These are phyloP conservation scores for Aspergillus puulaauensis DNA, from an alignment of 2,329 filamentous ascomycete genomes.

Conservation along the genomic window DNA sequence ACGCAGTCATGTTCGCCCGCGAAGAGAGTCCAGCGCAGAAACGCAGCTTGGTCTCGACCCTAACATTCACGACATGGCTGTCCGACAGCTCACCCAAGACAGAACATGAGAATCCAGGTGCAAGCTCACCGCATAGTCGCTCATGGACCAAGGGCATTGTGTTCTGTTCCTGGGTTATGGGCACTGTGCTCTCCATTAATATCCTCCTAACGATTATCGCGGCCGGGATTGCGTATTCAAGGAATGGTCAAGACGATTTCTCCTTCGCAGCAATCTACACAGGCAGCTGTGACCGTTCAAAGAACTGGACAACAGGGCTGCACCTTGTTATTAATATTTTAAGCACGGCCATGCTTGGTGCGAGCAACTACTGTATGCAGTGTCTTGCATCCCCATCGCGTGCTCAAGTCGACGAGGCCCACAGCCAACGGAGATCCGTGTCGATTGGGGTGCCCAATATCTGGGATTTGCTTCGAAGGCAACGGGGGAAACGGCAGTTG, in stretches of 20 bases:
- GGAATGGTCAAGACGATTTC: neutral
- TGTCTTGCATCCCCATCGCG: slow-evolving; percentile 52
- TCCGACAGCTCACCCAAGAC: neutral
- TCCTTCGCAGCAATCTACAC: slow-evolving; percentile 9
- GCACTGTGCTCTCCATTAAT: slow-evolving; percentile 9
- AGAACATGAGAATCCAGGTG: neutral
- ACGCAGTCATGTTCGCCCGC: too few species aligned
- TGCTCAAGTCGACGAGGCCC: slow-evolving; percentile 50
- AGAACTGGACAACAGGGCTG: slow-evolving; percentile 22
- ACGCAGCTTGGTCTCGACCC: too few species aligned
- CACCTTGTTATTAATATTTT: slow-evolving; percentile 52
- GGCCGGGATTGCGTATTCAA: slow-evolving; percentile 2
- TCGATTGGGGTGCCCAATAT: slow-evolving; percentile 39
- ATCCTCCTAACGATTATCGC: slow-evolving; percentile 13
- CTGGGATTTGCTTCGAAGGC: neutral
- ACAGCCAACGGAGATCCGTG: slow-evolving; percentile 42
- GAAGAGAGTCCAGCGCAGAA: too few species aligned
- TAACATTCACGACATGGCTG: neutral
- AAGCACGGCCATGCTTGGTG: slow-evolving; percentile 46
- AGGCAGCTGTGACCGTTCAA: slow-evolving; percentile 9
- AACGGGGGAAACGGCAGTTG: neutral
- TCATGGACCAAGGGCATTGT: slow-evolving; percentile 11
- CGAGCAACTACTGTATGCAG: slow-evolving; percentile 56
- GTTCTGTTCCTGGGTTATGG: slow-evolving; percentile 4
- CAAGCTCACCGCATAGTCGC: neutral